Percentiles rank a stretch among this genome's conserved stretches.
Evolutionary conservation across 2,329 filamentous ascomycete species (phyloP).

Genomic region (Colletotrichum endophyticum): DNA sequence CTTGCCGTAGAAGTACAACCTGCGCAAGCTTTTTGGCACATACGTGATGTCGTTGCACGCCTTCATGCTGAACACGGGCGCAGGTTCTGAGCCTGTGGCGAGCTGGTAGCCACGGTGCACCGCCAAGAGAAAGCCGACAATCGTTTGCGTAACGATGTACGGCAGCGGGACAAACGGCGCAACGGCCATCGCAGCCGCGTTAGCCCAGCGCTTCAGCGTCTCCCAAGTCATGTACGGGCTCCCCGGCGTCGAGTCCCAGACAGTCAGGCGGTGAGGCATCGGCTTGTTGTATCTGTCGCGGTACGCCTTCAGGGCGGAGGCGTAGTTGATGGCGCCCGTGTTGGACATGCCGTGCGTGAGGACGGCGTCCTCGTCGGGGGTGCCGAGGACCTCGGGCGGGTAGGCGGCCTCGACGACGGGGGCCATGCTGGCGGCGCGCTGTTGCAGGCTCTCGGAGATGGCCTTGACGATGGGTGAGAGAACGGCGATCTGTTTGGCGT

Average conservation of each 20-base stretch:
- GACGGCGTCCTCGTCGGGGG: slow-evolving; percentile 30
- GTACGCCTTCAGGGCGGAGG: slow-evolving; percentile 53
- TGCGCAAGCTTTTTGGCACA: slow-evolving; percentile 40
- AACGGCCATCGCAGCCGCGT: slow-evolving; percentile 56
- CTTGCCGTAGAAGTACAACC: slow-evolving; percentile 64
- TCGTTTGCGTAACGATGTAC: slow-evolving; percentile 47
- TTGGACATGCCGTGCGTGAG: slow-evolving; percentile 63
- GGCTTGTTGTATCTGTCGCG: slow-evolving; percentile 36
- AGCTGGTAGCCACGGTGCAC: slow-evolving; percentile 37
- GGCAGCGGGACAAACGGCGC: slow-evolving; percentile 54
- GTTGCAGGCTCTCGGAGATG: slow-evolving; percentile 46
- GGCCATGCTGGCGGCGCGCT: slow-evolving; percentile 49
- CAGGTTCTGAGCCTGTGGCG: slow-evolving; percentile 41
- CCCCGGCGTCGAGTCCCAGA: slow-evolving; percentile 60
- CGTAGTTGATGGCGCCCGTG: slow-evolving; percentile 60
- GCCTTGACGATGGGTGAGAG: slow-evolving; percentile 55
- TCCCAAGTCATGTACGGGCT: slow-evolving; percentile 42
- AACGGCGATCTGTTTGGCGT: slow-evolving; percentile 54
- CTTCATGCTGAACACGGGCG: slow-evolving; percentile 31
- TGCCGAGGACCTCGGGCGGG: slow-evolving; percentile 22
- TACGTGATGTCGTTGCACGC: slow-evolving; percentile 16
- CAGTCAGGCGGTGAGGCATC: slow-evolving; percentile 53
- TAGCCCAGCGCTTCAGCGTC: slow-evolving; percentile 55
- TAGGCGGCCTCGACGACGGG: slow-evolving; percentile 47
- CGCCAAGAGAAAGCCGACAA: slow-evolving; percentile 51